A percentile compares a stretch with the other conserved stretches of the same genome.
phyloP scores from a whole-genome alignment of 2,329 filamentous ascomycete genomes.

The Aspergillus caelatus region DNA sequence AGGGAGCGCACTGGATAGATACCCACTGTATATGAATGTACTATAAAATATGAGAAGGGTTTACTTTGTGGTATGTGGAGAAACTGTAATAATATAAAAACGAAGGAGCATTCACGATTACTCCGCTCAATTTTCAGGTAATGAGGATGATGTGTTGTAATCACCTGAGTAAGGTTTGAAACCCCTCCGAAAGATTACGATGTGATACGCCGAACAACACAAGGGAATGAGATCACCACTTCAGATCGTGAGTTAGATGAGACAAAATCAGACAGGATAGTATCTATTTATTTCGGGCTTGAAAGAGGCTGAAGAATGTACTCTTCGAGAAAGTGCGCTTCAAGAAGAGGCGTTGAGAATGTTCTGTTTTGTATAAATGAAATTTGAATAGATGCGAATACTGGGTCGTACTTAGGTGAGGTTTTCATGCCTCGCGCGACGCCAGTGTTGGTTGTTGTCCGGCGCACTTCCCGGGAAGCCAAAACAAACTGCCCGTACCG shows the following conservation, averaged over 20 bases:
- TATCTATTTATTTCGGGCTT: neutral
- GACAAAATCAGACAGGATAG: neutral
- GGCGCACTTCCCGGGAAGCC: slow-evolving; percentile 33
- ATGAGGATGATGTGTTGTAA: neutral
- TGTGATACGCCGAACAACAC: neutral
- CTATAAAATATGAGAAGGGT: slow-evolving; percentile 20
- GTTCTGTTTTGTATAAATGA: neutral
- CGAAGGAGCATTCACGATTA: neutral
- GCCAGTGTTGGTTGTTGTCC: slow-evolving; percentile 33
- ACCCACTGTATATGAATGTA: slow-evolving; percentile 35
- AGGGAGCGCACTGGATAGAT: slow-evolving; percentile 27
- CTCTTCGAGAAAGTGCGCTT: neutral
- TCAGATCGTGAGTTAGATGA: neutral
- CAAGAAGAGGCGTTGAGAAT: neutral
- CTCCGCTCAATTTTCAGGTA: neutral
- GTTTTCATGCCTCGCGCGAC: slow-evolving; percentile 7
- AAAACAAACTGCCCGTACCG: slow-evolving; percentile 37
- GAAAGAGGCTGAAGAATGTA: neutral
- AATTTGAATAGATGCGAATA: neutral
- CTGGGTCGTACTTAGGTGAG: neutral
- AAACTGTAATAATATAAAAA: neutral
- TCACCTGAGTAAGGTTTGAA: neutral
- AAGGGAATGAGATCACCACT: neutral
- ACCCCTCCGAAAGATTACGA: neutral
- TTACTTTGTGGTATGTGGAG: neutral